phyloP scores from a whole-genome alignment of 768 basidiomycete genomes.

The Serendipita sp. region DNA sequence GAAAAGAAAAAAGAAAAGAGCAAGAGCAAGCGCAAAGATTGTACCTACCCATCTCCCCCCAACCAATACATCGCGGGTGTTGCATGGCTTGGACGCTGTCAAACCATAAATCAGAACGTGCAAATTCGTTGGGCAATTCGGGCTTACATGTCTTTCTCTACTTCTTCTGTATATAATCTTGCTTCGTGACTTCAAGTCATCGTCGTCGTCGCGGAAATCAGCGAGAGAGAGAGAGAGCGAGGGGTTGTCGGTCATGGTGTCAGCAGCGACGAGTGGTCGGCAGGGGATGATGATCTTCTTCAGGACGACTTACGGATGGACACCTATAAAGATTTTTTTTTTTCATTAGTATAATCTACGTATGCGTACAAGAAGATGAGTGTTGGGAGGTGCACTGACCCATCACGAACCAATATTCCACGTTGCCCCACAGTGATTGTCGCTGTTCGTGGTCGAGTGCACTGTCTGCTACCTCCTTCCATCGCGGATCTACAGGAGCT shows the following conservation, averaged over 20 bases:
- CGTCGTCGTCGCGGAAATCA: conserved; percentile 9
- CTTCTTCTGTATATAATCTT: conserved; percentile 43
- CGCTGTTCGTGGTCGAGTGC: conserved; percentile 37
- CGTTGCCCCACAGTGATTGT: conserved; percentile 40
- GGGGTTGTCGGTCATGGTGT: too few species aligned
- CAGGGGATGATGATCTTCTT: conserved; percentile 8
- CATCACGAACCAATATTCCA: conserved; percentile 74
- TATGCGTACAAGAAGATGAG: background rate
- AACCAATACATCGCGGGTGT: conserved; percentile 71
- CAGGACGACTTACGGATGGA: conserved; percentile 44
- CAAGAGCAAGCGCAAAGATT: too few species aligned
- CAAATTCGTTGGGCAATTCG: background rate
- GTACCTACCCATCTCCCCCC: conserved; percentile 63
- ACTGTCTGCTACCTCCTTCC: conserved; percentile 62
- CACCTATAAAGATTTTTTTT: conserved; percentile 27
- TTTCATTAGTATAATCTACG: background rate
- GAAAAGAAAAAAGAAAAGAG: too few species aligned
- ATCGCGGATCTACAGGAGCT: conserved; percentile 42
- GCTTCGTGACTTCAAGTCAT: conserved; percentile 45
- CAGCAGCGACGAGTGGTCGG: too few species aligned
- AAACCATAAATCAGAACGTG: background rate
- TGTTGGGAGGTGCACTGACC: conserved; percentile 27
- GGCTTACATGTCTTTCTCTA: conserved; percentile 53
- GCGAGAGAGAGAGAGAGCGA: conserved; percentile 7
- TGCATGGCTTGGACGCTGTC: conserved; percentile 45